phyloP scores from a whole-genome alignment of 2,329 filamentous ascomycete species.

The Paecilomyces formosus region DNA sequence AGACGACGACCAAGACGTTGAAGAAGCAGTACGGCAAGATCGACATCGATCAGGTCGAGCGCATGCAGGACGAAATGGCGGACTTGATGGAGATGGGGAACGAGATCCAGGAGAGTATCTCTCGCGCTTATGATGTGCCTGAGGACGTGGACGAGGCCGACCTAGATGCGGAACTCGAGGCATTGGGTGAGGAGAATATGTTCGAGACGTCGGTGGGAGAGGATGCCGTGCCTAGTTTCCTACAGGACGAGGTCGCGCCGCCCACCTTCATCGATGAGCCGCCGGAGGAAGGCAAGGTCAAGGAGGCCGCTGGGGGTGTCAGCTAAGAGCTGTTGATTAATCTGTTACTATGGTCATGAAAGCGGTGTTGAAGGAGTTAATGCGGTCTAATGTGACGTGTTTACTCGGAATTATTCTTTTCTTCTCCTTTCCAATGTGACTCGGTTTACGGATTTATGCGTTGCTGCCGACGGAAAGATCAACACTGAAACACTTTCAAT shows the following conservation, averaged over 20 bases:
- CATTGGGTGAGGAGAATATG: conserved; percentile 88
- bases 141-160: conserved; percentile 97
- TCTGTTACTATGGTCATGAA: not conserved
- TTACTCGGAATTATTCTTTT: not conserved
- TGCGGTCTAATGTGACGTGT: not conserved
- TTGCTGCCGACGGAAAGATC: not conserved
- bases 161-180: conserved; percentile 91
- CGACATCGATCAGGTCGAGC: conserved; percentile 94
- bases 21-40: conserved; percentile 95
- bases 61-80: conserved; percentile 97
- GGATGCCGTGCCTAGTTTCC: conserved; percentile 67
- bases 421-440: not conserved
- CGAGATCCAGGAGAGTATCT: conserved; percentile 93
- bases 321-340: conserved; percentile 7
- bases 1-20: conserved; percentile 89
- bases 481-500: not conserved
- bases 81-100: conserved; percentile 96
- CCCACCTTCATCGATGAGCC: conserved; percentile 89
- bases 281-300: conserved; percentile 67
- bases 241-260: conserved; percentile 79
- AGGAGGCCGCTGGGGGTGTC: conserved; percentile 60
- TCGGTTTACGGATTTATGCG: not conserved
- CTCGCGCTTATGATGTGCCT: conserved; percentile 84
- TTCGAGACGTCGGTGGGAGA: conserved; percentile 61
- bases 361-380: not conserved